phyloP scores from a whole-genome alignment of 495 filamentous ascomycete species.

The Neurospora africana region DNA sequence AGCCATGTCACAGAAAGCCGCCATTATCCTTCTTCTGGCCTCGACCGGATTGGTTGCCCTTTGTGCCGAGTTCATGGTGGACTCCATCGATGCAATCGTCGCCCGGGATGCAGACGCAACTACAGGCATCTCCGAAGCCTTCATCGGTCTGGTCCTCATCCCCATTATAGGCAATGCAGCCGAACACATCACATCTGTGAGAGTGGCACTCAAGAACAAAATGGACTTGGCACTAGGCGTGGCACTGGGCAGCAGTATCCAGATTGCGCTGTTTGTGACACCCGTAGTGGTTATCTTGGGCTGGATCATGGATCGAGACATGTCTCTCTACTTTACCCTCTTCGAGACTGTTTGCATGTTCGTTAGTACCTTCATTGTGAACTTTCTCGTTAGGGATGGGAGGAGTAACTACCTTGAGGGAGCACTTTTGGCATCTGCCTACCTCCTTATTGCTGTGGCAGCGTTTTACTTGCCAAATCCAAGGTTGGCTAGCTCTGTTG shows the following conservation, averaged over 20 bases:
- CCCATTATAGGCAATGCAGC: conserved; percentile 86
- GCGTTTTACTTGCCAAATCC: conserved; percentile 52
- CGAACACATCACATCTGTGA: conserved; percentile 79
- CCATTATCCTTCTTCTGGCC: conserved; percentile 60
- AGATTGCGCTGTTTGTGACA: conserved; percentile 75
- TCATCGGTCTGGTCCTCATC: conserved; percentile 74
- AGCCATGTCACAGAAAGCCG: conserved; percentile 57
- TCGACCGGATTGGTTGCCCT: conserved; percentile 68
- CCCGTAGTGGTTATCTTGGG: conserved; percentile 70
- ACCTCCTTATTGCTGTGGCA: conserved; percentile 54
- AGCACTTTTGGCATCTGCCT: conserved; percentile 61
- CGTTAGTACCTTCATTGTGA: conserved; percentile 70
- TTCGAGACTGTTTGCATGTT: conserved; percentile 78
- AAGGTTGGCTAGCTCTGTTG: conserved; percentile 29
- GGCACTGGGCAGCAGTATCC: conserved; percentile 70
- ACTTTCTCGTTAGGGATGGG: conserved; percentile 73
- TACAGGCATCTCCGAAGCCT: conserved; percentile 54
- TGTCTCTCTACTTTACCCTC: conserved; percentile 74
- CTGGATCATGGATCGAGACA: conserved; percentile 64
- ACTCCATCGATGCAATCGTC: conserved; percentile 63
- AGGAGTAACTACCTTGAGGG: conserved; percentile 76
- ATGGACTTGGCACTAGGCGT: conserved; percentile 84
- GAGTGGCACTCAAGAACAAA: conserved; percentile 76
- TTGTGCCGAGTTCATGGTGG: conserved; percentile 75
- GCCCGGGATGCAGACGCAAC: conserved; percentile 15